A percentile compares a stretch with the other conserved stretches of the same genome.
These are phyloP conservation scores for Clavariopsis aquatica DNA, from an alignment of 495 filamentous ascomycete genomes.

Conservation along the genomic window DNA sequence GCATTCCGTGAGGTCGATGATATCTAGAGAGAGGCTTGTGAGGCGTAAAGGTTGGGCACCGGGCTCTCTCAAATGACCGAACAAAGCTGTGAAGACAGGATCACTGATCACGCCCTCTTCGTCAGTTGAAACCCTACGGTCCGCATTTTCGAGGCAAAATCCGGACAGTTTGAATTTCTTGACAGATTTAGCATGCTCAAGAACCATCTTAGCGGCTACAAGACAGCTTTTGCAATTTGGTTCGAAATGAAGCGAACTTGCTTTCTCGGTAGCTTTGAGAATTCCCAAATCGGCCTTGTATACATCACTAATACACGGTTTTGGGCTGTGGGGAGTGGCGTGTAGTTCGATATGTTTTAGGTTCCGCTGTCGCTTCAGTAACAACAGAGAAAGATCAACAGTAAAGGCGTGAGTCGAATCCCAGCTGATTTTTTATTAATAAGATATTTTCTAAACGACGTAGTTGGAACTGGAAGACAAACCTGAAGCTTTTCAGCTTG, in stretches of 20 bases:
- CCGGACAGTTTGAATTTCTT: background rate
- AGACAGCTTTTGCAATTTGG: background rate
- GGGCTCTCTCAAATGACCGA: background rate
- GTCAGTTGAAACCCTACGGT: background rate
- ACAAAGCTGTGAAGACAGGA: background rate
- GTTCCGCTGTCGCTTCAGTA: background rate
- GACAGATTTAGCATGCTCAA: background rate
- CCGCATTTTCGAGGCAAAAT: background rate
- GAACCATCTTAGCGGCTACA: background rate
- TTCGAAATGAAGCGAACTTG: background rate
- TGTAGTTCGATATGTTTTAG: background rate
- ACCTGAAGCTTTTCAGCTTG: background rate
- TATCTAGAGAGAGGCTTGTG: background rate
- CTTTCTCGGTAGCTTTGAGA: background rate
- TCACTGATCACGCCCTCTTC: background rate
- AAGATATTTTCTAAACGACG: too few species aligned
- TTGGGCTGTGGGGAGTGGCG: background rate
- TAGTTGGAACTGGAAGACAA: background rate
- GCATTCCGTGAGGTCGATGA: background rate
- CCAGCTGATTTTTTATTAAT: too few species aligned
- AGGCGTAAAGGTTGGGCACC: background rate
- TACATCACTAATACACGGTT: background rate
- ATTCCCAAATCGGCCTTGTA: background rate
- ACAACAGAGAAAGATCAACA: background rate
- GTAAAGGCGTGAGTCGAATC: slow-evolving; percentile 1